phyloP scores from a whole-genome alignment of 2,329 filamentous ascomycete genomes.

The Aspergillus tamarii region DNA sequence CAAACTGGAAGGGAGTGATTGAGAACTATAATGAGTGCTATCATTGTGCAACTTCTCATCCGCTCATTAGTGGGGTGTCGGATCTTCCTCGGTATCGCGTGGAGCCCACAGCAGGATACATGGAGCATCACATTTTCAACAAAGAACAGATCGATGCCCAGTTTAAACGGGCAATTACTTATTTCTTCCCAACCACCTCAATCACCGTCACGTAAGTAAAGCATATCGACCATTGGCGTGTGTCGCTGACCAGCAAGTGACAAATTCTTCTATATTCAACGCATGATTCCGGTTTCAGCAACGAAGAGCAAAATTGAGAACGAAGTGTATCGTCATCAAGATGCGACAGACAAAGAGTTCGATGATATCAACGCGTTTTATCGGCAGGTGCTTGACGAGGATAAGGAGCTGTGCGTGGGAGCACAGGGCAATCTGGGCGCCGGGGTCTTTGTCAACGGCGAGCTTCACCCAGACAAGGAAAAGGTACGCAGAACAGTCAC shows the following conservation, averaged over 20 bases:
- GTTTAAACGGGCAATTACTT: conserved; percentile 40
- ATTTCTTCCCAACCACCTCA: conserved; percentile 33
- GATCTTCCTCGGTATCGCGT: conserved; percentile 60
- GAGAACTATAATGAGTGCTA: conserved; percentile 34
- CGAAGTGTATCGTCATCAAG: conserved; percentile 65
- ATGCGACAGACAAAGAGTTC: conserved; percentile 61
- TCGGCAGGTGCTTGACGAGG: conserved; percentile 65
- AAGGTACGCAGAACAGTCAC: conserved; percentile 39
- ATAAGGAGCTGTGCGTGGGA: conserved; percentile 62
- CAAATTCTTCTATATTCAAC: conserved; percentile 66
- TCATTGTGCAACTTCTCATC: conserved; percentile 30
- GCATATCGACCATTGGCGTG: background rate
- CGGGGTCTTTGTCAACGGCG: conserved; percentile 64
- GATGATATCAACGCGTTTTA: conserved; percentile 61
- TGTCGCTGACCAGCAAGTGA: conserved; percentile 28
- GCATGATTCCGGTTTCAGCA: conserved; percentile 60
- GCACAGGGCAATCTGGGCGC: conserved; percentile 63
- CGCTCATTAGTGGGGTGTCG: conserved; percentile 43
- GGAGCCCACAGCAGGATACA: conserved; percentile 52
- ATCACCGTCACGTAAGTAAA: conserved; percentile 36
- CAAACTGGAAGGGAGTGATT: conserved; percentile 29
- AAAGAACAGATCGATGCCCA: conserved; percentile 53
- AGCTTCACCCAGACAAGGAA: conserved; percentile 64
- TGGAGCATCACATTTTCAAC: conserved; percentile 55
- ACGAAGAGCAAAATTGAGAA: conserved; percentile 60